phyloP scores from a whole-genome alignment of 306 rosid genomes.

The Acacia acuminata region DNA sequence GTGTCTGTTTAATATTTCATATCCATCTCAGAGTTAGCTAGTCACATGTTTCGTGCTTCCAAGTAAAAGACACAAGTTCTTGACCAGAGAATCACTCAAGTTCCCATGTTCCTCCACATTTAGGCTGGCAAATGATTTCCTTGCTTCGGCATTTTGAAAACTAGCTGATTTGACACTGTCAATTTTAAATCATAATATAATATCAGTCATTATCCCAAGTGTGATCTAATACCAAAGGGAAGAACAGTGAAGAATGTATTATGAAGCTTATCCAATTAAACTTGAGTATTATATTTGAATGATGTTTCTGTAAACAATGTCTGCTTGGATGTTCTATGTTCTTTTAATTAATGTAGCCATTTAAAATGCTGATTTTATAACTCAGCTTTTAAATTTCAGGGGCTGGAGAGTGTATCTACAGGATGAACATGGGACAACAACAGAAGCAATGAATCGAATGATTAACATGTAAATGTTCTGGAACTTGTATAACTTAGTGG shows the following conservation, averaged over 20 bases:
- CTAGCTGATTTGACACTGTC: background rate
- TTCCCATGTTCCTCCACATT: background rate
- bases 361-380: conserved; percentile 4
- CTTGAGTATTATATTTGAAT: conserved; percentile 9
- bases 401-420: conserved; percentile 93
- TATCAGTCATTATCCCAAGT: background rate
- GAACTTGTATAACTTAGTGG: conserved; percentile 6
- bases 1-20: background rate
- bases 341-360: conserved; percentile 5
- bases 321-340: background rate
- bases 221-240: conserved; percentile 5
- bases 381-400: conserved; percentile 49
- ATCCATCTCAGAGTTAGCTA: conserved; percentile 12
- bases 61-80: background rate
- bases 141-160: background rate
- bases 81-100: background rate
- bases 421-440: conserved; percentile 91
- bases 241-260: background rate
- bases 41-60: conserved; percentile 9
- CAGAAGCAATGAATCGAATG: conserved; percentile 69
- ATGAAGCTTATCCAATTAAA: conserved; percentile 4
- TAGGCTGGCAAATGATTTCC: background rate
- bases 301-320: background rate
- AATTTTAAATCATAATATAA: background rate
- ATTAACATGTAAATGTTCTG: conserved; percentile 54